Conservation (phyloP, 495 filamentous ascomycete genomes). For the Staphylotrichum longicolle region DNA sequence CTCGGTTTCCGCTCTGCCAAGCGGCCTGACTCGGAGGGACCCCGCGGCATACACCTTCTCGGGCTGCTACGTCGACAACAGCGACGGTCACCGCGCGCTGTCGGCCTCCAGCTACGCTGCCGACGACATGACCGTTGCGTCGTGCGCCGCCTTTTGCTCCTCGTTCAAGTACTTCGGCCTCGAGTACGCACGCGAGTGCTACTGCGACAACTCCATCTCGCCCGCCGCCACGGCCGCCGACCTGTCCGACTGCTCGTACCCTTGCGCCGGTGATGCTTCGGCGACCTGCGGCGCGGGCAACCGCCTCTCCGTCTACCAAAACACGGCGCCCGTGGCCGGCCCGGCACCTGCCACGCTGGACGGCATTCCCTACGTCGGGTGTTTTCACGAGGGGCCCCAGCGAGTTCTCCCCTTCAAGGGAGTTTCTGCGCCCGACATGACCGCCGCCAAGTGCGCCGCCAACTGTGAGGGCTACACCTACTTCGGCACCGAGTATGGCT, state of each 20-base stretch:
- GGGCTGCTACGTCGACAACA: conserved; percentile 4
- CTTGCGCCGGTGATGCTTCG: neutral
- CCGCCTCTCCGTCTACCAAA: neutral
- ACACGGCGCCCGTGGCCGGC: neutral
- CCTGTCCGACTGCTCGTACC: neutral
- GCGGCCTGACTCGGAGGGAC: neutral
- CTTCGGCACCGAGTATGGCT: conserved; percentile 11
- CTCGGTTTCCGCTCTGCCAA: neutral
- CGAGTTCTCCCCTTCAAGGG: conserved; percentile 5
- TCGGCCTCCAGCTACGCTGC: neutral
- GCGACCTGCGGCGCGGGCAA: neutral
- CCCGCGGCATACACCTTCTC: conserved; percentile 1
- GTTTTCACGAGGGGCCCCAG: conserved; percentile 2
- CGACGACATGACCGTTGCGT: neutral
- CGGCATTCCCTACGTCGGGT: neutral
- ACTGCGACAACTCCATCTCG: conserved; percentile 3
- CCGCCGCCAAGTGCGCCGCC: conserved; percentile 9
- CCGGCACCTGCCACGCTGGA: neutral
- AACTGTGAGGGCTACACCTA: conserved; percentile 12
- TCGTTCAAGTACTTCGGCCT: neutral
- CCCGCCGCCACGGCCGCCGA: neutral
- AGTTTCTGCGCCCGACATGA: conserved; percentile 10
- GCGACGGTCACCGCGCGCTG: neutral
- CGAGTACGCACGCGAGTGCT: conserved; percentile 1
- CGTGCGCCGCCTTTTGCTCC: neutral